Percentiles rank a stretch among this genome's conserved stretches.
phyloP scores from a whole-genome alignment of 768 basidiomycete species.

The Chalciporus piperatus region DNA sequence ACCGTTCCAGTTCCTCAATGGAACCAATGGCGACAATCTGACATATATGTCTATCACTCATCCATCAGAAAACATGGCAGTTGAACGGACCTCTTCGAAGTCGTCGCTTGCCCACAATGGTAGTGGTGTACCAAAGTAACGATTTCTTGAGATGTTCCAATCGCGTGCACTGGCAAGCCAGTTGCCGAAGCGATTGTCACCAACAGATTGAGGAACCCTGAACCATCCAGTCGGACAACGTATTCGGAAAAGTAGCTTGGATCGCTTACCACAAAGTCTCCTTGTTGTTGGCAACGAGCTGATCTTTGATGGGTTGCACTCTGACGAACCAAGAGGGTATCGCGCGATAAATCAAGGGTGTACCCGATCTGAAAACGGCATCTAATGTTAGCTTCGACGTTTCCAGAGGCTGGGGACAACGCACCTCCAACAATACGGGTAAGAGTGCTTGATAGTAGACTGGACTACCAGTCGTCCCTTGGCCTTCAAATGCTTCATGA shows the following conservation, averaged over 20 bases:
- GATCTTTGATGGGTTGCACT: conserved; percentile 79
- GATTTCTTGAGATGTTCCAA: conserved; percentile 98
- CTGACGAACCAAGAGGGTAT: conserved; percentile 96
- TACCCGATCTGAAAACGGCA: conserved; percentile 65
- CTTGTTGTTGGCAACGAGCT: conserved; percentile 88
- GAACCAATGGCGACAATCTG: conserved; percentile 87
- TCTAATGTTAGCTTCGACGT: background rate
- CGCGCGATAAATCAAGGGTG: conserved; percentile 93
- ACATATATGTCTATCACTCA: conserved; percentile 1
- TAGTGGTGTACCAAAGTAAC: conserved; percentile 98
- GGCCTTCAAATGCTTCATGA: conserved; percentile 85
- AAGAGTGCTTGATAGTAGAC: conserved; percentile 82
- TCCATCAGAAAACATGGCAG: background rate
- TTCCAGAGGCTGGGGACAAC: no score
- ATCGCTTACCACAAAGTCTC: conserved; percentile 76
- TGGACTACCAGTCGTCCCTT: conserved; percentile 88
- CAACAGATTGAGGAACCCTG: conserved; percentile 90
- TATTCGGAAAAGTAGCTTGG: background rate
- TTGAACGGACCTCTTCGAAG: conserved; percentile 62
- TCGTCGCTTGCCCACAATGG: conserved; percentile 97
- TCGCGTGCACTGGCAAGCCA: conserved; percentile 99
- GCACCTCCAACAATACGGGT: conserved; percentile 97
- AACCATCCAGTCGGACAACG: conserved; percentile 3
- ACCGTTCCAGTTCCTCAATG: conserved; percentile 77
- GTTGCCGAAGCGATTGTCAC: conserved; percentile 91